phyloP scores from a whole-genome alignment of 805 yeast species.

The Monosporozyma yasuniensis region DNA sequence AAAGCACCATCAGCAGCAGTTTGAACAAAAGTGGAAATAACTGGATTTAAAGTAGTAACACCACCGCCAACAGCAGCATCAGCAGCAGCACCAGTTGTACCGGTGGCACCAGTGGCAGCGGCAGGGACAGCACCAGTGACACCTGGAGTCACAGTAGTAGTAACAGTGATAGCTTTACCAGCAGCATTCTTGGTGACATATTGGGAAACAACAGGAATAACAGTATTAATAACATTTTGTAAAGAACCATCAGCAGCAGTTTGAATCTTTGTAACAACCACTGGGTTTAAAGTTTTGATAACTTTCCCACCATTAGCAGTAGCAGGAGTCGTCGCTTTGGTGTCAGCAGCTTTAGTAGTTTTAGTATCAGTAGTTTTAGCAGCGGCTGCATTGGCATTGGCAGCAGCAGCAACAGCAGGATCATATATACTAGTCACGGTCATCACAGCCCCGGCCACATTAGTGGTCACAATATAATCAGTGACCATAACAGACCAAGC shows the following conservation, averaged over 20 bases:
- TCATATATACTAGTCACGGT: constrained; percentile 25
- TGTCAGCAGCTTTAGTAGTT: not conserved
- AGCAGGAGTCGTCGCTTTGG: constrained; percentile 18
- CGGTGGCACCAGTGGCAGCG: constrained; percentile 11
- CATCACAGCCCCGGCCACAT: constrained; percentile 26
- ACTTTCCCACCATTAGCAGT: constrained; percentile 23
- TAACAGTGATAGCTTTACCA: constrained; percentile 16
- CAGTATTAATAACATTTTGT: constrained; percentile 10
- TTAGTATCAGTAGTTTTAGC: constrained; percentile 9
- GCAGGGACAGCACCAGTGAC: too few relatives aligned
- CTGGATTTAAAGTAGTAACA: constrained; percentile 6
- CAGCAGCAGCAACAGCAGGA: constrained; percentile 20
- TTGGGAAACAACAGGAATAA: constrained; percentile 5
- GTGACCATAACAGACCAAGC: constrained; percentile 17
- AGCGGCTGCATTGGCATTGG: not conserved
- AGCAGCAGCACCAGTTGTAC: constrained; percentile 23
- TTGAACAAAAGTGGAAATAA: constrained; percentile 14
- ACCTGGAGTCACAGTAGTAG: constrained; percentile 14
- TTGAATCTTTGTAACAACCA: constrained; percentile 13
- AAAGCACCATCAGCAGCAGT: constrained; percentile 14
- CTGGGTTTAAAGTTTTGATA: constrained; percentile 4
- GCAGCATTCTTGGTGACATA: constrained; percentile 22
- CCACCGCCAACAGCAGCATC: constrained; percentile 27
- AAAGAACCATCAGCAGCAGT: constrained; percentile 14
- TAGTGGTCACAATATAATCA: constrained; percentile 20